These are phyloP conservation scores for Leptodontidium sp. DNA, from an alignment of 2,329 filamentous ascomycete species.

Conservation along the genomic window DNA sequence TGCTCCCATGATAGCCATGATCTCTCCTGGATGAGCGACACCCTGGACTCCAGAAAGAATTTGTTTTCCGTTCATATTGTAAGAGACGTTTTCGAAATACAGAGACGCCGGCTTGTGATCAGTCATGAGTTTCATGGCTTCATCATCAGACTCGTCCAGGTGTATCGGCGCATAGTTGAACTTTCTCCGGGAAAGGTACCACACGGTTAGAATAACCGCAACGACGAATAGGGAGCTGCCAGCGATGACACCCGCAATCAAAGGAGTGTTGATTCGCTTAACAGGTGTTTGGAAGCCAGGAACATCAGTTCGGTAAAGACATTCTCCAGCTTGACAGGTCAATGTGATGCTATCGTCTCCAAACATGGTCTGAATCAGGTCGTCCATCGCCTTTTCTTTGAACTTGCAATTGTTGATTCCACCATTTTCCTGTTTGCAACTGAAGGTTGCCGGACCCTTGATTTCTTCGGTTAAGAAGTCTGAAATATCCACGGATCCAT, in stretches of 20 bases:
- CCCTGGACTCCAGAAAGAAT: slow-evolving; percentile 85
- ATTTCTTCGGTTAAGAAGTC: slow-evolving; percentile 88
- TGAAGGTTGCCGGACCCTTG: slow-evolving; percentile 86
- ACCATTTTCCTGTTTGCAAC: slow-evolving; percentile 72
- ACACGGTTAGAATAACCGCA: slow-evolving; percentile 81
- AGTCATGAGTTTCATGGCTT: slow-evolving; percentile 83
- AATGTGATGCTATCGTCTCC: slow-evolving; percentile 90
- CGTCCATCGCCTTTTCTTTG: slow-evolving; percentile 90
- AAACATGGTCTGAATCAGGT: slow-evolving; percentile 86
- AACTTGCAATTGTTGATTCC: slow-evolving; percentile 77
- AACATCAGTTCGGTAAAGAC: slow-evolving; percentile 89
- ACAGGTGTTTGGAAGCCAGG: slow-evolving; percentile 89
- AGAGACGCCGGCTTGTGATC: slow-evolving; percentile 92
- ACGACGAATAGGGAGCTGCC: slow-evolving; percentile 86
- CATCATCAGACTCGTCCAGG: slow-evolving; percentile 89
- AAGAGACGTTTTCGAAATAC: slow-evolving; percentile 88
- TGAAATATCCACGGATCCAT: slow-evolving; percentile 88
- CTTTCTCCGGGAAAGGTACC: slow-evolving; percentile 85
- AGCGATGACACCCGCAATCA: slow-evolving; percentile 94
- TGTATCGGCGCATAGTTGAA: slow-evolving; percentile 76
- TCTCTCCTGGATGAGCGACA: slow-evolving; percentile 91
- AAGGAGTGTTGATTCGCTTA: slow-evolving; percentile 94
- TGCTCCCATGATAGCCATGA: slow-evolving; percentile 97
- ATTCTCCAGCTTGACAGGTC: slow-evolving; percentile 86
- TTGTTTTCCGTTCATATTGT: slow-evolving; percentile 85